Conservation (phyloP, 2,329 filamentous ascomycete genomes). For the Apiospora marii region DNA sequence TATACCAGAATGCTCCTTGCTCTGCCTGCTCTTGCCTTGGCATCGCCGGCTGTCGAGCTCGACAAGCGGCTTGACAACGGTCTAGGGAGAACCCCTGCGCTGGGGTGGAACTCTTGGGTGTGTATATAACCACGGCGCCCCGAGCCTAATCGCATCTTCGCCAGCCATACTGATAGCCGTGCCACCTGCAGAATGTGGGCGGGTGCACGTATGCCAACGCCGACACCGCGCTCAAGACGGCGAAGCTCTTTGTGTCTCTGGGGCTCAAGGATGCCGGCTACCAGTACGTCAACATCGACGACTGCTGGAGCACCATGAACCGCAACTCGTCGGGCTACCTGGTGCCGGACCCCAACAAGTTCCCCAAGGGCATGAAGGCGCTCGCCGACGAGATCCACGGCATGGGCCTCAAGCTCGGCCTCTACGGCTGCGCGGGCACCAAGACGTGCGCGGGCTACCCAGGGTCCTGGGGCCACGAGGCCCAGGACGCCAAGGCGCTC, state of each 20-base stretch:
- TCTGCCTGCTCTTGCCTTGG: constrained; percentile 14
- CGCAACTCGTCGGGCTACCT: constrained; percentile 18
- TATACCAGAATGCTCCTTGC: background rate
- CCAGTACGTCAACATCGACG: constrained; percentile 33
- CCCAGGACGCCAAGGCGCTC: constrained; percentile 59
- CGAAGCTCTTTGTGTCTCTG: constrained; percentile 21
- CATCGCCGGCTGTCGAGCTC: background rate
- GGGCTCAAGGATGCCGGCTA: constrained; percentile 31
- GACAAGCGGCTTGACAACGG: constrained; percentile 31
- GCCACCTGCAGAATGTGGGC: constrained; percentile 2
- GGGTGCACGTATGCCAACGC: constrained; percentile 17
- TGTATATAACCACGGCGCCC: too few species aligned
- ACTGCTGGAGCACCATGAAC: constrained; percentile 30
- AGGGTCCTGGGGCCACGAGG: constrained; percentile 59
- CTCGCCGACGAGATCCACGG: constrained; percentile 46
- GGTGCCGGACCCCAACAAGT: constrained; percentile 37
- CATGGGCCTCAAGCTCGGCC: constrained; percentile 48
- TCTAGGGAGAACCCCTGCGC: constrained; percentile 31
- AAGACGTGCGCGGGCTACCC: constrained; percentile 60
- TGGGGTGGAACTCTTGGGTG: constrained; percentile 34
- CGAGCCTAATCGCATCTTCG: background rate
- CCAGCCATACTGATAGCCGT: background rate
- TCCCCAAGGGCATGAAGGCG: constrained; percentile 46
- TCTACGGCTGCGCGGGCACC: constrained; percentile 52
- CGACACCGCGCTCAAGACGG: constrained; percentile 20